Percentiles rank a stretch among this genome's conserved stretches.
Conservation (phyloP, 306 rosid species). For the Hippophae rhamnoides region DNA sequence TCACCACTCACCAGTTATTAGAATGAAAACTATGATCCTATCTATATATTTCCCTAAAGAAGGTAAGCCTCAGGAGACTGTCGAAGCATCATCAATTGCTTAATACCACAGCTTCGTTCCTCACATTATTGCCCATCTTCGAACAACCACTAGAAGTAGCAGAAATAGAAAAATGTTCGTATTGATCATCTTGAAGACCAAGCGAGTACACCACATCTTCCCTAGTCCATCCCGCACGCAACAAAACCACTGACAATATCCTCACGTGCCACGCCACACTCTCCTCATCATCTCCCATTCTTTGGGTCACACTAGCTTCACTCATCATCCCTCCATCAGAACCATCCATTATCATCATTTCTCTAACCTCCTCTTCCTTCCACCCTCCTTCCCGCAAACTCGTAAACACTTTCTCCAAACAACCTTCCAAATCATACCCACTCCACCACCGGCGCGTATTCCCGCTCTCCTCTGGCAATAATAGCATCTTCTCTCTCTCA, state of each 20-base stretch:
- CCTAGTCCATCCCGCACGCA: constrained; percentile 84
- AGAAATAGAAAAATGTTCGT: too few species aligned
- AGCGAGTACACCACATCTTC: constrained; percentile 71
- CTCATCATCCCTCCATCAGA: constrained; percentile 9
- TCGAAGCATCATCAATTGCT: too few species aligned
- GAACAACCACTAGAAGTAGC: too few species aligned
- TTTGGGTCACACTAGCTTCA: neutral
- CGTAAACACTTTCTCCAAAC: constrained; percentile 46
- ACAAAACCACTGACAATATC: constrained; percentile 27
- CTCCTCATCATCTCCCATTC: constrained; percentile 10
- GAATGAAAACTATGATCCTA: too few species aligned
- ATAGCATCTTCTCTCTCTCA: constrained; percentile 1
- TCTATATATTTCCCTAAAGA: too few species aligned
- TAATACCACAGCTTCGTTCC: too few species aligned
- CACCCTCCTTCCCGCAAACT: constrained; percentile 75
- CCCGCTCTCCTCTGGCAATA: constrained; percentile 9
- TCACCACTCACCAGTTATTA: too few species aligned
- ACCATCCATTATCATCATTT: constrained; percentile 62
- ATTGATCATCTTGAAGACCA: constrained; percentile 19
- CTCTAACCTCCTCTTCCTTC: constrained; percentile 71
- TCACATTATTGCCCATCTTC: too few species aligned
- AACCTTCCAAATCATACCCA: constrained; percentile 25
- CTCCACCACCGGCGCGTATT: constrained; percentile 28
- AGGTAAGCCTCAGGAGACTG: too few species aligned
- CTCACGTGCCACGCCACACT: constrained; percentile 34